A percentile compares a stretch with the other conserved stretches of the same genome.
These are phyloP conservation scores for Claviceps purpurea DNA, from an alignment of 2,329 filamentous ascomycete genomes.

Conservation along the genomic window DNA sequence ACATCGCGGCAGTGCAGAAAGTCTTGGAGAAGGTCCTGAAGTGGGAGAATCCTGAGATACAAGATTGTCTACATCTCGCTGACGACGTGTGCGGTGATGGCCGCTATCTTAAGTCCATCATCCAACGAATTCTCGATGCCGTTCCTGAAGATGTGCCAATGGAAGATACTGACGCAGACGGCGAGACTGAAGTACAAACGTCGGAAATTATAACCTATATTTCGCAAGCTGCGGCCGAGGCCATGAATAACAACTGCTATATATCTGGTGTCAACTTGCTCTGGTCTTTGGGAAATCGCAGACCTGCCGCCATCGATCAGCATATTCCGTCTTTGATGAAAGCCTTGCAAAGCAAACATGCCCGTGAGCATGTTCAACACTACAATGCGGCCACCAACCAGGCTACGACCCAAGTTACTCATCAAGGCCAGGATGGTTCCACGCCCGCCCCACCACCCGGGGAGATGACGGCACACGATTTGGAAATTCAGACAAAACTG, in stretches of 20 bases:
- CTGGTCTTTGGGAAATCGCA: constrained; percentile 79
- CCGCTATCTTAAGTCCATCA: constrained; percentile 57
- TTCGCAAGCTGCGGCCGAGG: constrained; percentile 76
- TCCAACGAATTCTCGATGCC: constrained; percentile 76
- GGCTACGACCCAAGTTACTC: constrained; percentile 25
- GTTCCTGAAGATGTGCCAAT: constrained; percentile 65
- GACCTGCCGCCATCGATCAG: constrained; percentile 75
- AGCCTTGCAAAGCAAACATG: constrained; percentile 79
- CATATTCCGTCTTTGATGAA: constrained; percentile 88
- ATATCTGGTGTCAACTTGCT: constrained; percentile 84
- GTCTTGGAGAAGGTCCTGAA: constrained; percentile 80
- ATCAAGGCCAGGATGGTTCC: constrained; percentile 38
- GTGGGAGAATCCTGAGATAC: constrained; percentile 81
- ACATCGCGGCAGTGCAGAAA: constrained; percentile 67
- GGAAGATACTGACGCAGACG: constrained; percentile 70
- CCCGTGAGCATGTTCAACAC: constrained; percentile 80
- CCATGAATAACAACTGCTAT: constrained; percentile 67
- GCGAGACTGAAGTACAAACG: constrained; percentile 64
- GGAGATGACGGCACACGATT: constrained; percentile 60
- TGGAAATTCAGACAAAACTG: constrained; percentile 77
- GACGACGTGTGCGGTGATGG: constrained; percentile 58
- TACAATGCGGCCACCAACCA: constrained; percentile 47
- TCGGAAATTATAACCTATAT: constrained; percentile 81
- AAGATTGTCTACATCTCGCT: constrained; percentile 74
- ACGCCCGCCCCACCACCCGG: constrained; percentile 32